Conservation (phyloP, 768 basidiomycete species). For the Aureoboletus auriporus region DNA sequence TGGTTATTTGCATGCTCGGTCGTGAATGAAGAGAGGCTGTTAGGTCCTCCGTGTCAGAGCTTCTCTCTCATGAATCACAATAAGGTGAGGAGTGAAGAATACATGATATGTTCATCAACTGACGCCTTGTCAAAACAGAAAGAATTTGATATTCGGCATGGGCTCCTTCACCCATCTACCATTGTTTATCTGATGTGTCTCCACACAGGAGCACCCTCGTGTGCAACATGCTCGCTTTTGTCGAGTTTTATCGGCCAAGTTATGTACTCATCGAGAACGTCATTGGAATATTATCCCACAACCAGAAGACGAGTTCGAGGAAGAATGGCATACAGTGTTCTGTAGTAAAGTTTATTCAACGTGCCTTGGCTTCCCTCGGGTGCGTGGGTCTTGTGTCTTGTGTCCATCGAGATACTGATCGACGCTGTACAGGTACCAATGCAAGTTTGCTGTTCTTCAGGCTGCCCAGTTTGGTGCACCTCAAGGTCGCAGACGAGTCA, state of each 20-base stretch:
- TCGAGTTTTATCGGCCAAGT: conserved; percentile 58
- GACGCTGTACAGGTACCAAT: conserved; percentile 48
- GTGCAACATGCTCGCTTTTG: conserved; percentile 67
- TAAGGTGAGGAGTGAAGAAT: conserved; percentile 38
- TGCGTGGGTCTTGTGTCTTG: conserved; percentile 27
- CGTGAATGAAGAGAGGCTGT: not conserved
- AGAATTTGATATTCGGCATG: conserved; percentile 57
- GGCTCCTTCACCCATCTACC: not conserved
- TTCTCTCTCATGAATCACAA: conserved; percentile 63
- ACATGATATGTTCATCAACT: not conserved
- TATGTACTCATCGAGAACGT: conserved; percentile 78
- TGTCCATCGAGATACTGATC: not conserved
- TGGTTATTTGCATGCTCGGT: not conserved
- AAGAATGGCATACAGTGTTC: conserved; percentile 45
- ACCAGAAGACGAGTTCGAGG: conserved; percentile 38
- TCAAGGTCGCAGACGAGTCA: conserved; percentile 62
- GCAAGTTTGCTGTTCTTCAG: conserved; percentile 59
- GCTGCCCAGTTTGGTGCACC: conserved; percentile 72
- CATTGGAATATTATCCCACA: conserved; percentile 51
- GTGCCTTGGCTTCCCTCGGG: conserved; percentile 62
- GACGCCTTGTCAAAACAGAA: conserved; percentile 32
- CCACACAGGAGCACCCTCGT: conserved; percentile 52
- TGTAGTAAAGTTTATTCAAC: conserved; percentile 63
- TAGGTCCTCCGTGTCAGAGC: conserved; percentile 75
- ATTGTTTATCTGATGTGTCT: not conserved